A percentile compares a stretch with the other conserved stretches of the same genome.
phyloP scores from a whole-genome alignment of 495 filamentous ascomycete species.

The Penicillium daleae region DNA sequence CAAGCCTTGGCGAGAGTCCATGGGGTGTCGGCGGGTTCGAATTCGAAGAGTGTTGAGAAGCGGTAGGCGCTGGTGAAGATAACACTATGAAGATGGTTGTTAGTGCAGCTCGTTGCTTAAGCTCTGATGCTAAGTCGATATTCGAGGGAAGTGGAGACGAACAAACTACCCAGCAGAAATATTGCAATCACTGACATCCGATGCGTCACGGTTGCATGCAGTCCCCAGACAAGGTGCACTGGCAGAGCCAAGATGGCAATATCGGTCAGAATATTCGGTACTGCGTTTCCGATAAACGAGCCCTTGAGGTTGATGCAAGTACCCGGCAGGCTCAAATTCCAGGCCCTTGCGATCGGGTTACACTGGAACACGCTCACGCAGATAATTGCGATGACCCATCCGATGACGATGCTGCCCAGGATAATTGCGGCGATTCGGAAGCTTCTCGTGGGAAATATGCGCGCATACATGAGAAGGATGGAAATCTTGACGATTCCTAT shows the following conservation, averaged over 20 bases:
- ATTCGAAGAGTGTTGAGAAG: conserved; percentile 18
- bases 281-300: conserved; percentile 51
- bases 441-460: conserved; percentile 43
- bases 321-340: conserved; percentile 38
- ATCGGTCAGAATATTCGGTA: conserved; percentile 48
- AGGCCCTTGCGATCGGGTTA: conserved; percentile 45
- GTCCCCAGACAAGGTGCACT: conserved; percentile 43
- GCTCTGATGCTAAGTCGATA: not conserved
- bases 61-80: conserved; percentile 16
- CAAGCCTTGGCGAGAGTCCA: conserved; percentile 22
- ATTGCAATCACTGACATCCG: conserved; percentile 20
- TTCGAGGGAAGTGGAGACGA: not conserved
- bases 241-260: conserved; percentile 51
- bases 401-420: conserved; percentile 42
- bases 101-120: not conserved
- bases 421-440: conserved; percentile 42
- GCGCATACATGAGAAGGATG: conserved; percentile 50
- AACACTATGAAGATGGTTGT: conserved; percentile 13
- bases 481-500: conserved; percentile 33
- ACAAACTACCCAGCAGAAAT: conserved; percentile 26
- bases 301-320: conserved; percentile 48
- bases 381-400: conserved; percentile 47
- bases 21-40: conserved; percentile 7
- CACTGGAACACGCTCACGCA: conserved; percentile 52
- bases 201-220: conserved; percentile 30